Evolutionary conservation across 2,329 filamentous ascomycete species (phyloP).

Genomic region (Escovopsis sp.): DNA sequence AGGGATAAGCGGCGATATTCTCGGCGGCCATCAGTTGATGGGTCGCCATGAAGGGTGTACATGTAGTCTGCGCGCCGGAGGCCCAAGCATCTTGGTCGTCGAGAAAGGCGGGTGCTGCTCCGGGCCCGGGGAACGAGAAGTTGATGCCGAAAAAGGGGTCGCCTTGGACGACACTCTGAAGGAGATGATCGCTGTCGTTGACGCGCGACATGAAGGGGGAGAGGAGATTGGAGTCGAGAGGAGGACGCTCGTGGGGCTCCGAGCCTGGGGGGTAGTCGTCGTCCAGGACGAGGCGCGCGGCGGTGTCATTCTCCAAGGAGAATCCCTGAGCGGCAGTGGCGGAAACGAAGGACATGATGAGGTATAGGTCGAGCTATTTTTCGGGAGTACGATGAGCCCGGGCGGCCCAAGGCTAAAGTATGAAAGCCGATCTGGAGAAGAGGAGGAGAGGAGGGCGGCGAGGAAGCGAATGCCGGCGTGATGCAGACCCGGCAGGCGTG

Average conservation of each 20-base stretch:
- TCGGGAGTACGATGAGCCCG: neutral
- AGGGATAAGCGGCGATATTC: conserved; percentile 22
- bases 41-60: too few species aligned
- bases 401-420: conserved; percentile 9
- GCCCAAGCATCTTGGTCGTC: conserved; percentile 15
- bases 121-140: conserved; percentile 27
- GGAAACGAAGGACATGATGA: conserved; percentile 29
- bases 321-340: conserved; percentile 22
- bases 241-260: conserved; percentile 16
- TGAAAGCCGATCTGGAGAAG: neutral
- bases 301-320: conserved; percentile 20
- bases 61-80: conserved; percentile 1
- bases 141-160: conserved; percentile 37
- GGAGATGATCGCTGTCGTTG: conserved; percentile 15
- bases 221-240: conserved; percentile 23
- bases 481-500: too few species aligned
- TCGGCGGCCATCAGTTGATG: too few species aligned
- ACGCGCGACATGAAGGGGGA: conserved; percentile 27
- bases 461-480: too few species aligned
- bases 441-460: neutral
- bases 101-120: conserved; percentile 28
- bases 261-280: conserved; percentile 15
- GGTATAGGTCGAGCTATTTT: conserved; percentile 1
- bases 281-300: conserved; percentile 18
- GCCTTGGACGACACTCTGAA: conserved; percentile 26